A percentile compares a stretch with the other conserved stretches of the same genome.
Conservation (phyloP, 31 red algal genomes). For the Pterothamnion heteromorphum region DNA sequence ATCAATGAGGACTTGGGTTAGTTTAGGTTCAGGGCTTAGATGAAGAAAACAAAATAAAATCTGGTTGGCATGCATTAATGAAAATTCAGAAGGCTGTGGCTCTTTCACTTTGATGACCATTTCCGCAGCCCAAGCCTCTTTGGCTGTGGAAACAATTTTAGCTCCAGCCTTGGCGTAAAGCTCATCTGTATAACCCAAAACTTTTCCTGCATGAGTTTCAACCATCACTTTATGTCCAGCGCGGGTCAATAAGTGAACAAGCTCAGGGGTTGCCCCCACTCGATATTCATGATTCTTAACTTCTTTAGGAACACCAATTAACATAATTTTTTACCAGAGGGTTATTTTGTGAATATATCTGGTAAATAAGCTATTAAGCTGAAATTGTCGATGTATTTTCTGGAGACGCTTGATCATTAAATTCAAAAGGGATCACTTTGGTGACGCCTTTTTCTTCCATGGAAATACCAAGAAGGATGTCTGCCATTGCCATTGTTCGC, state of each 20-base stretch:
- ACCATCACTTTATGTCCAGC: slow-evolving; percentile 40
- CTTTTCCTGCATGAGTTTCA: slow-evolving; percentile 36
- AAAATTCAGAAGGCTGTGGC: slow-evolving; percentile 9
- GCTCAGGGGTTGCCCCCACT: slow-evolving; percentile 51
- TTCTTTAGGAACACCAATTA: slow-evolving; percentile 12
- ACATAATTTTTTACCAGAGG: background rate
- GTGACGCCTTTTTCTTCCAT: slow-evolving; percentile 37
- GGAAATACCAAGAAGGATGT: slow-evolving; percentile 17
- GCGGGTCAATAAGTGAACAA: slow-evolving; percentile 4
- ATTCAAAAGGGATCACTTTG: slow-evolving; percentile 22
- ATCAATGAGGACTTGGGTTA: slow-evolving; percentile 33
- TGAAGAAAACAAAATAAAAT: slow-evolving; percentile 48
- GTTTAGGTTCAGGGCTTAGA: background rate
- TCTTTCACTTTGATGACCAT: slow-evolving; percentile 56
- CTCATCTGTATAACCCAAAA: slow-evolving; percentile 46
- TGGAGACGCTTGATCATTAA: background rate
- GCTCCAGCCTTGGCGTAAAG: slow-evolving; percentile 52
- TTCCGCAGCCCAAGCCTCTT: background rate
- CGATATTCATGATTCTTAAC: background rate
- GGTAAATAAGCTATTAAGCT: too few species aligned
- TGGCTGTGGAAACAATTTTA: slow-evolving; percentile 21
- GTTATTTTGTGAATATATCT: too few species aligned
- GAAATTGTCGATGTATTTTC: too few species aligned
- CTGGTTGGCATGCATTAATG: background rate
- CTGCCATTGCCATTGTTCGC: slow-evolving; percentile 15